Base-by-base conservation (phyloP, 202 grass and related monocot genomes). In the Saccharum hybrid region DNA sequence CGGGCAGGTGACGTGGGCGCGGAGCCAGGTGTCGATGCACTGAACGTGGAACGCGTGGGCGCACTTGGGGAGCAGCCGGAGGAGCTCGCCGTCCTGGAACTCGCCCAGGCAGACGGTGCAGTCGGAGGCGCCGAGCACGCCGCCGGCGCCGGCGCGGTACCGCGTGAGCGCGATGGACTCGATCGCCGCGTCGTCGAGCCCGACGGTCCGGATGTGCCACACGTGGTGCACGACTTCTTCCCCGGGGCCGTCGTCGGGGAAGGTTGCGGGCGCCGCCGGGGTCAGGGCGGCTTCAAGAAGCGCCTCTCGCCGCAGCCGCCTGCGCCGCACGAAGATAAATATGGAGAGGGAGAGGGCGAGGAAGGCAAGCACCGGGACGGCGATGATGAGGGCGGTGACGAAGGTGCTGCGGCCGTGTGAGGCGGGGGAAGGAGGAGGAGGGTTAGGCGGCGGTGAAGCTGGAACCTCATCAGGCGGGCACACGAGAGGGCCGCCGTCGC, bases 61-160 rank as follows among this genome's bases (percentile, higher is more conserved):
- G 82, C 92, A 94, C 34, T 70, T 81, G 59, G 92, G 89, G 18
- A 94, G 92, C 9, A 90, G 71, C 31, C 92, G 92, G 13, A 94
- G 74, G 79, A 84, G 85, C 76, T 93, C 94, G n/a, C 90, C 90
- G 42, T 94, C 92, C 7, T n/a, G 38, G 87, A 97, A 94, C 82
- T 94, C 92, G 23, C 86, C 76, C 45, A 93, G 88, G 85, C 92
- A 97, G 48, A 97, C 86, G 48, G 94, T 63, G 86, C 94, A 94
- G 82, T 91, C 90, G 66, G 84, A 68, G 28, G 66, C 73, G 77
- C 81, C 84, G 19, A 68, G 69, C 66, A 22, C 60, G 16, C 74
- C 57, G 21, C 76, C 26, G 10, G n/a, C n/a, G n/a, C n/a, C n/a
- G n/a, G 61, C 31, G 60, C 80, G 62, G 82, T 94, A 90, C 82